Conservation (phyloP, 2,329 filamentous ascomycete species). For the Nothopassalora personata region DNA sequence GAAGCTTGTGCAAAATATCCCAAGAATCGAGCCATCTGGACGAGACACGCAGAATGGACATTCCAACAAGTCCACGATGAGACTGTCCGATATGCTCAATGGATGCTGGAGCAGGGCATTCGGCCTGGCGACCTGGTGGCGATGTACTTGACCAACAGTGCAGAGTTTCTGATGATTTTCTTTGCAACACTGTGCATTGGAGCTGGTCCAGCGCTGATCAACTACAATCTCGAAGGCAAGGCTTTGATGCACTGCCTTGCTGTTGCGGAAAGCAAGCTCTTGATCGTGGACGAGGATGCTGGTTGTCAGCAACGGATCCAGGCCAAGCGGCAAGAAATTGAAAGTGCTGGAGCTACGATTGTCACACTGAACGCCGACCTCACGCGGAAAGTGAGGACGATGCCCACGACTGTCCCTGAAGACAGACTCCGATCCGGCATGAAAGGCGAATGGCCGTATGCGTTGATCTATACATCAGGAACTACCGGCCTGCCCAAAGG, state of each 20-base stretch:
- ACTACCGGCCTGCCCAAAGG: conserved; percentile 71
- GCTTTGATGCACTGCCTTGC: conserved; percentile 34
- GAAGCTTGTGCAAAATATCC: conserved; percentile 33
- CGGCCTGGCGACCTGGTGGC: conserved; percentile 31
- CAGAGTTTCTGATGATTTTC: conserved; percentile 28
- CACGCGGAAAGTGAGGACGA: conserved; percentile 39
- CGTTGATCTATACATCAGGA: conserved; percentile 72
- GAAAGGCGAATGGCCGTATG: conserved; percentile 51
- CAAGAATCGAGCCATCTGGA: conserved; percentile 59
- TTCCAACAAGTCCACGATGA: conserved; percentile 52
- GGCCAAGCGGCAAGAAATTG: conserved; percentile 44
- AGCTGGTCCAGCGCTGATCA: conserved; percentile 32
- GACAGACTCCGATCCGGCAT: conserved; percentile 25
- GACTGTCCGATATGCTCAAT: conserved; percentile 56
- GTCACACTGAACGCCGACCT: conserved; percentile 47
- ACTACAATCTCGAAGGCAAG: conserved; percentile 33
- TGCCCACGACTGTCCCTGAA: conserved; percentile 19
- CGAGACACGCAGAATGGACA: conserved; percentile 51
- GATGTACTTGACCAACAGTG: conserved; percentile 29
- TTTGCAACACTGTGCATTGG: conserved; percentile 29
- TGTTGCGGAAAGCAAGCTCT: conserved; percentile 35
- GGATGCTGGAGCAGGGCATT: conserved; percentile 45
- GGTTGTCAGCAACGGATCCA: conserved; percentile 54
- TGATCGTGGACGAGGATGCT: conserved; percentile 42
- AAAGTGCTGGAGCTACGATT: conserved; percentile 53